Evolutionary conservation across 805 yeast species (phyloP).

Genomic region (Candida sithepensis): DNA sequence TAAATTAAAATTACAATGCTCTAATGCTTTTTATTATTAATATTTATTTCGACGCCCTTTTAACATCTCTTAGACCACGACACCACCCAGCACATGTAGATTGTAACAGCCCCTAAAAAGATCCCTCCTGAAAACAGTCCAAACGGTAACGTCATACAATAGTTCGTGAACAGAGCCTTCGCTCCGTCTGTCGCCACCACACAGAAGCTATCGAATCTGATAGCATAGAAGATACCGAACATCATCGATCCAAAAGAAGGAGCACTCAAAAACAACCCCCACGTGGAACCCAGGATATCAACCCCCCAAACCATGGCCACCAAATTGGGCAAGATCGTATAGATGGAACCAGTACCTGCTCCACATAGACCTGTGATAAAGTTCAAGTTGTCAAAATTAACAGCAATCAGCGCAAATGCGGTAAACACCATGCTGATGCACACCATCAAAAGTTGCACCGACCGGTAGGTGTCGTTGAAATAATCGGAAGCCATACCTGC

Average conservation of each 20-base stretch:
- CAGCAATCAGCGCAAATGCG: constrained; percentile 13
- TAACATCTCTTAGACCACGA: not conserved
- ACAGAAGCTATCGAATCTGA: constrained; percentile 46
- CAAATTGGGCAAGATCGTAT: constrained; percentile 78
- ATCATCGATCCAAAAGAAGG: constrained; percentile 79
- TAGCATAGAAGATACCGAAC: constrained; percentile 69
- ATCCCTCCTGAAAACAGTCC: constrained; percentile 3
- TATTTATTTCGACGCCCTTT: too few species aligned
- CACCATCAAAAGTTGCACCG: constrained; percentile 5
- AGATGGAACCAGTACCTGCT: constrained; percentile 71
- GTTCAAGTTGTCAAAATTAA: constrained; percentile 8
- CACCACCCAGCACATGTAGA: not conserved
- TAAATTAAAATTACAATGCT: too few species aligned
- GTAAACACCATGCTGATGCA: constrained; percentile 8
- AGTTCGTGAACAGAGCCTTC: not conserved
- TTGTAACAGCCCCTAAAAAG: not conserved
- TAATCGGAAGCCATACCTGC: constrained; percentile 67
- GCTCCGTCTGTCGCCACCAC: too few species aligned
- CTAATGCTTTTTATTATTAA: too few species aligned
- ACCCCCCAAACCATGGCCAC: constrained; percentile 83
- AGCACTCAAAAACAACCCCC: constrained; percentile 86
- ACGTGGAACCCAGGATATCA: constrained; percentile 80
- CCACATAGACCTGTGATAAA: constrained; percentile 55
- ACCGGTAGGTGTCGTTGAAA: constrained; percentile 27
- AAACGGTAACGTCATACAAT: constrained; percentile 8